These are phyloP conservation scores for Pseudogymnoascus sp. DNA, from an alignment of 2,329 filamentous ascomycete genomes.

Conservation along the genomic window DNA sequence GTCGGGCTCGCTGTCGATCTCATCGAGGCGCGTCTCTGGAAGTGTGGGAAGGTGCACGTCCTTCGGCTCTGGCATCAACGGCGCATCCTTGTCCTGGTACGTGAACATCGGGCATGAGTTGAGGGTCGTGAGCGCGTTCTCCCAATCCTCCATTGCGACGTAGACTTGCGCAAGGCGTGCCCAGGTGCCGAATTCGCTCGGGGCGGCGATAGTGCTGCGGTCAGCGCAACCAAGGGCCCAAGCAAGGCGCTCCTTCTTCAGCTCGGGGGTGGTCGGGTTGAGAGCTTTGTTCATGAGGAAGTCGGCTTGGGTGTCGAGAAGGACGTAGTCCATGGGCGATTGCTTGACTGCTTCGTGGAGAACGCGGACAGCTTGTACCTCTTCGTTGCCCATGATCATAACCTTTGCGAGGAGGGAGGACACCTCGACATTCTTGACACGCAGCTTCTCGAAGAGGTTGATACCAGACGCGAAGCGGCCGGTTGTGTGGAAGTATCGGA, in stretches of 20 bases:
- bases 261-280: conserved; percentile 44
- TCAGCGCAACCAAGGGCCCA: conserved; percentile 92
- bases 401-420: conserved; percentile 88
- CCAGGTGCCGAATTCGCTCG: conserved; percentile 97
- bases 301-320: conserved; percentile 88
- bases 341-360: conserved; percentile 84
- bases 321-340: conserved; percentile 93
- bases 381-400: conserved; percentile 89
- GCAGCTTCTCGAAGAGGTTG: conserved; percentile 94
- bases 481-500: conserved; percentile 93
- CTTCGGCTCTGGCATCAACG: conserved; percentile 86
- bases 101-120: conserved; percentile 99
- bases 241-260: conserved; percentile 61
- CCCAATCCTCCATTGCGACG: conserved; percentile 90
- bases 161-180: conserved; percentile 90
- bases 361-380: conserved; percentile 87
- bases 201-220: conserved; percentile 86
- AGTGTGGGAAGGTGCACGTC: conserved; percentile 82
- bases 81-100: conserved; percentile 96
- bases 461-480: conserved; percentile 92
- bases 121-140: conserved; percentile 85
- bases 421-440: conserved; percentile 84
- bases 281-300: conserved; percentile 82
- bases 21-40: conserved; percentile 82
- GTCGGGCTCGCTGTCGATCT: conserved; percentile 88